These are phyloP conservation scores for Fraxinus velutina DNA, from an alignment of 305 asterid species.

Conservation along the genomic window DNA sequence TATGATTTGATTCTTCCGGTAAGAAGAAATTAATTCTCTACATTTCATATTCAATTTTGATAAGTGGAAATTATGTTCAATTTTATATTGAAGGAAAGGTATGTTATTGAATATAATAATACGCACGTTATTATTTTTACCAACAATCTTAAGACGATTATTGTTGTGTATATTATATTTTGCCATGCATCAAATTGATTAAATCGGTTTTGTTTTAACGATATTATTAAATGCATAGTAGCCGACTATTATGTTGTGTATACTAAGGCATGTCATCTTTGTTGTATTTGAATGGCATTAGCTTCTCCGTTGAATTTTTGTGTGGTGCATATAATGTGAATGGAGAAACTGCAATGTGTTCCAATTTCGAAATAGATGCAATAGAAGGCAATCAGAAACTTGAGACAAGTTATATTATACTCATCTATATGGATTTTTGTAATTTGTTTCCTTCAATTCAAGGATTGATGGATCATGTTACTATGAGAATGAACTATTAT, in stretches of 20 bases:
- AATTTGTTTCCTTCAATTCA: neutral
- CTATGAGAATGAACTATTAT: neutral
- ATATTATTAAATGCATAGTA: neutral
- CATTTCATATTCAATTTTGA: neutral
- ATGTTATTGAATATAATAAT: too few species aligned
- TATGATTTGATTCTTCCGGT: neutral
- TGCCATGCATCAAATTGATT: neutral
- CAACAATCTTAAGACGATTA: neutral
- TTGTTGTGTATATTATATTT: neutral
- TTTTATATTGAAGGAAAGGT: too few species aligned
- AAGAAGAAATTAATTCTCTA: neutral
- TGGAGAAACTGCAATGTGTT: neutral
- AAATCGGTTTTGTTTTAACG: neutral
- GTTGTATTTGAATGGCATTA: neutral
- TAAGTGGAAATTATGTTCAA: too few species aligned
- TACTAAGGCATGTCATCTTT: neutral
- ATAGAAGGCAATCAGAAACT: neutral
- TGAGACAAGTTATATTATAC: neutral
- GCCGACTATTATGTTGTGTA: neutral
- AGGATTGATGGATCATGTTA: too few species aligned
- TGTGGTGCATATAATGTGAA: neutral
- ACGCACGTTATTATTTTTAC: neutral
- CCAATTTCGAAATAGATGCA: neutral
- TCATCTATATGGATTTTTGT: neutral
- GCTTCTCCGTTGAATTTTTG: neutral